Conservation (phyloP, 2,329 filamentous ascomycete genomes). For the Talaromyces piceae region DNA sequence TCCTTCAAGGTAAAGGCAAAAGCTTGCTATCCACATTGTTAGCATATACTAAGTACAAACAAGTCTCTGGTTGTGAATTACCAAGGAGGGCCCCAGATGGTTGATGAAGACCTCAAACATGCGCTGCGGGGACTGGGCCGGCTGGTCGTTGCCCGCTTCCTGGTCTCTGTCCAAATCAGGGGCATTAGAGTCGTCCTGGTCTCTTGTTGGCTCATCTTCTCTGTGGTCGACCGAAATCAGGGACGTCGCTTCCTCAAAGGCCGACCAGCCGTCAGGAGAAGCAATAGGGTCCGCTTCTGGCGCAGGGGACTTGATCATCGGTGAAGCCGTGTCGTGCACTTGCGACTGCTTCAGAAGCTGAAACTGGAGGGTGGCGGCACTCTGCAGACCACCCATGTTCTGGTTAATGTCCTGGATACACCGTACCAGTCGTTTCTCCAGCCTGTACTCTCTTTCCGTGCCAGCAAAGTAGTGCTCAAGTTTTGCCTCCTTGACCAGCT, state of each 20-base stretch:
- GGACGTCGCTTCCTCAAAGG: slow-evolving; percentile 38
- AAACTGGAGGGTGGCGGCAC: slow-evolving; percentile 85
- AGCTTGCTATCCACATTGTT: slow-evolving; percentile 54
- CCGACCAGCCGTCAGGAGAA: slow-evolving; percentile 24
- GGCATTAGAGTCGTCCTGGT: slow-evolving; percentile 8
- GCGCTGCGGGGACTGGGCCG: slow-evolving; percentile 52
- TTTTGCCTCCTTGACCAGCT: slow-evolving; percentile 75
- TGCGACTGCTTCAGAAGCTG: slow-evolving; percentile 61
- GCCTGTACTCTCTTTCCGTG: slow-evolving; percentile 66
- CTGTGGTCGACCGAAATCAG: slow-evolving; percentile 59
- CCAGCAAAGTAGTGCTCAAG: slow-evolving; percentile 81
- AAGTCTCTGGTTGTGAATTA: slow-evolving; percentile 20
- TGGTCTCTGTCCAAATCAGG: slow-evolving; percentile 8
- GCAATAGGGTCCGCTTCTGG: slow-evolving; percentile 19
- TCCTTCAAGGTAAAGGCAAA: slow-evolving; percentile 85
- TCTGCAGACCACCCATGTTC: slow-evolving; percentile 81
- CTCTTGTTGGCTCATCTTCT: slow-evolving; percentile 44
- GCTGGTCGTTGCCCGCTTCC: slow-evolving; percentile 5
- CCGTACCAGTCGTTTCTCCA: slow-evolving; percentile 73
- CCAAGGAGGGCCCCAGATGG: slow-evolving; percentile 83
- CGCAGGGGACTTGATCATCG: not conserved
- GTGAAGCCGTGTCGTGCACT: not conserved
- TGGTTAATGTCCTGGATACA: slow-evolving; percentile 80
- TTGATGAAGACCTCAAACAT: slow-evolving; percentile 89
- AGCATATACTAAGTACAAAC: not conserved